These are phyloP conservation scores for Fusarium sp. DNA, from an alignment of 2,329 filamentous ascomycete species.

Conservation along the genomic window DNA sequence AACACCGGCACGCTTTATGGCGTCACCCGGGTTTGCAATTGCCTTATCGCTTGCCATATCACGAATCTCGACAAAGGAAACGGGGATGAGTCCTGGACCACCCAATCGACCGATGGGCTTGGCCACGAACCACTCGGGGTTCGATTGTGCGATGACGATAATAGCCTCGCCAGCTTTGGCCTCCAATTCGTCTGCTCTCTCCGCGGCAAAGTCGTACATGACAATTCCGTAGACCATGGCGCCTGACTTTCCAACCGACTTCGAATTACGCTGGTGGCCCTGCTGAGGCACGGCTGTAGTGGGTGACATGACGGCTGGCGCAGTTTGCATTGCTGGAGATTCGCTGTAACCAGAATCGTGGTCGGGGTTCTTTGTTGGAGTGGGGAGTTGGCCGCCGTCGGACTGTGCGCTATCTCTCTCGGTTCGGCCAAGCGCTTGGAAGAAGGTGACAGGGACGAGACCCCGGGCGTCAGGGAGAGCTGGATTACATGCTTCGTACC, in stretches of 20 bases:
- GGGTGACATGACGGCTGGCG: conserved; percentile 26
- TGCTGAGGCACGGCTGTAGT: conserved; percentile 32
- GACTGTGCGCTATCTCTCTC: conserved; percentile 87
- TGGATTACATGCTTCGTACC: conserved; percentile 99
- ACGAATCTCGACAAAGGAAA: conserved; percentile 94
- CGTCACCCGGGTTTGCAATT: conserved; percentile 82
- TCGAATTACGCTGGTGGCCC: conserved; percentile 57
- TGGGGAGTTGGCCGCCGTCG: conserved; percentile 58
- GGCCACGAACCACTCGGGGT: conserved; percentile 98
- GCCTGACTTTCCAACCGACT: conserved; percentile 64
- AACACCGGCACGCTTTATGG: conserved; percentile 87
- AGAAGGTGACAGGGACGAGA: conserved; percentile 92
- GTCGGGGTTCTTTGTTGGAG: conserved; percentile 67
- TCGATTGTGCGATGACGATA: conserved; percentile 97
- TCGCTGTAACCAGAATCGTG: conserved; percentile 87
- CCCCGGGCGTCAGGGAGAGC: conserved; percentile 85
- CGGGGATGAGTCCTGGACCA: conserved; percentile 92
- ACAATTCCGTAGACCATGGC: conserved; percentile 97
- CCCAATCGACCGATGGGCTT: conserved; percentile 99
- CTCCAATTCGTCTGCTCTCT: conserved; percentile 93
- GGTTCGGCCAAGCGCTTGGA: conserved; percentile 90
- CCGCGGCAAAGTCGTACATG: conserved; percentile 95
- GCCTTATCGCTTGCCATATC: conserved; percentile 90
- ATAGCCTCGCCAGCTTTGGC: conserved; percentile 96
- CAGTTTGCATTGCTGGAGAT: conserved; percentile 43